Conservation (phyloP, 2,329 filamentous ascomycete genomes). For the Trichophyton verrucosum region DNA sequence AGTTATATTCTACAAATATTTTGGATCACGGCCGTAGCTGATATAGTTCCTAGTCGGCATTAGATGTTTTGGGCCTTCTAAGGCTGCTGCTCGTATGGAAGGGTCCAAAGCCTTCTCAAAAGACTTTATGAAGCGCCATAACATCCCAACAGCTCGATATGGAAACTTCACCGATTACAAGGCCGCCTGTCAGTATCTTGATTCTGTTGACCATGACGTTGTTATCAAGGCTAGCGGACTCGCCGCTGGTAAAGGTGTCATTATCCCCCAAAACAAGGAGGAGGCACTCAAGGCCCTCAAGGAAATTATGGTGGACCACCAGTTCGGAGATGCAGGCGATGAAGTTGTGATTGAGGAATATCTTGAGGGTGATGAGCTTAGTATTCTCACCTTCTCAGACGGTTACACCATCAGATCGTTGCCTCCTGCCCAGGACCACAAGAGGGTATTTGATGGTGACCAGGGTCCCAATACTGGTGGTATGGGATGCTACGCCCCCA, state of each 20-base stretch:
- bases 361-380: slow-evolving; percentile 80
- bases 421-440: slow-evolving; percentile 91
- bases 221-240: slow-evolving; percentile 92
- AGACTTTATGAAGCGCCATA: slow-evolving; percentile 88
- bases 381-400: slow-evolving; percentile 82
- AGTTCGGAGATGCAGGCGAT: slow-evolving; percentile 75
- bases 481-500: slow-evolving; percentile 96
- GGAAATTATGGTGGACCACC: slow-evolving; percentile 79
- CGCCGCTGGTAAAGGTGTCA: slow-evolving; percentile 89
- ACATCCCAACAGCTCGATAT: slow-evolving; percentile 83
- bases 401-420: slow-evolving; percentile 72
- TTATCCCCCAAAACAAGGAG: slow-evolving; percentile 67
- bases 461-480: slow-evolving; percentile 87
- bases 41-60: slow-evolving; percentile 46
- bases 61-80: slow-evolving; percentile 72
- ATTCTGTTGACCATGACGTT: slow-evolving; percentile 56
- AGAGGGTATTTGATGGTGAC: slow-evolving; percentile 84
- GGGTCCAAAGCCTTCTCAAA: slow-evolving; percentile 96
- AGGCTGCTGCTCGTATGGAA: slow-evolving; percentile 77
- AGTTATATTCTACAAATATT: slow-evolving; percentile 5
- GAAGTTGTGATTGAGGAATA: slow-evolving; percentile 96
- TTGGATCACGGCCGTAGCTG: background rate
- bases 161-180: slow-evolving; percentile 74
- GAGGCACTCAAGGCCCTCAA: slow-evolving; percentile 72
- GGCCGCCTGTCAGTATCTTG: slow-evolving; percentile 60